Evolutionary conservation across 768 basidiomycete genomes (phyloP), one percentile per base, ranked within the genome.

Genomic region (Psilocybe sp.): DNA sequence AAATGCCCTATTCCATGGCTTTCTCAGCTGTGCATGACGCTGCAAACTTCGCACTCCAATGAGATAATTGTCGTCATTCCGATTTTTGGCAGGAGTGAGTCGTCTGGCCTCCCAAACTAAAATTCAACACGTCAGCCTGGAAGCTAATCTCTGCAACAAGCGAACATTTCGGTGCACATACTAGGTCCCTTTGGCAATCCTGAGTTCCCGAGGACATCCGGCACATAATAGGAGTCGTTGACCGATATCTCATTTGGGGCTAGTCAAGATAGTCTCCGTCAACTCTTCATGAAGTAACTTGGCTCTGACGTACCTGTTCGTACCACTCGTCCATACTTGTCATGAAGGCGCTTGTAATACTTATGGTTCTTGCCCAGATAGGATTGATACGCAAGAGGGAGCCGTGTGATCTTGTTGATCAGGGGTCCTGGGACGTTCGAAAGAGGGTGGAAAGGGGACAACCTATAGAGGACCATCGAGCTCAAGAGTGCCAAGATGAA

Each of bases 181-280:
- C 69, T 50, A 1, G 68, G 65, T 2, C 73, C 72, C 53, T 77
- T 76, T 5, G 71, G 72, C 55, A 78, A 64, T 0, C 77, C 74
- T 11, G 59, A 56, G 1, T 57, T 39, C 8, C 74, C 74, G 14
- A 74, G 47, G 14, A 77, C 55, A 3, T 65, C 53, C 1, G 63
- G 57, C 15, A 77, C 59, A 2, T 66, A 54, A 7, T 64, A 60
- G 1, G 56, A 47, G 16, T 72, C 69, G 32, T 57, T 56, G 13
- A 76, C 65, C 3, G 73, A 75, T 4, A 78, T 50, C 48, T 76
- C 75, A 52, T 78, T 78, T 14, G 75, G 77, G 10, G 74, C 75
- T 77, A 16, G 23, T 28, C 23, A 28, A 28, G 23, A 7, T 28
- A 28, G 7, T 28, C 23, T 3, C 4, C 23, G 3, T 28, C 23